Base-by-base conservation (phyloP, 2,329 filamentous ascomycete species). In the Botrytis sinoallii region DNA sequence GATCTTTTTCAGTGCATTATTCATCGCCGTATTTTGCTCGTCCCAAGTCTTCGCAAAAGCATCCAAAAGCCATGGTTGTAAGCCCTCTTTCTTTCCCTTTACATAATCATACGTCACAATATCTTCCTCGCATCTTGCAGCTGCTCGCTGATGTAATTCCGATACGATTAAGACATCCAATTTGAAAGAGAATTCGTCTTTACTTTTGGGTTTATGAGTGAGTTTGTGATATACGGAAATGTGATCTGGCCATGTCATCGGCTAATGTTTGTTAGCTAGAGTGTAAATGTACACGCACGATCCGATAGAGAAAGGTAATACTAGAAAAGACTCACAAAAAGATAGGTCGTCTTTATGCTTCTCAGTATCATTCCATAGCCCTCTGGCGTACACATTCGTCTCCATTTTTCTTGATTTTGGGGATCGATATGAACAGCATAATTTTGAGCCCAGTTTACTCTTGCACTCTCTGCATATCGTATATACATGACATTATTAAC, bases 401-500 rank as follows among this genome's bases (percentile, higher is more conserved):
- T 82, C 94, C 94, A 97, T 75, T 88, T 84, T 60, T 85, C 81
- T 73, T 85, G 85, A 76, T 95, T 86, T 44, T 83, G 81, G 0
- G 89, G 88, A 78, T 94, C 90, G 65, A 89, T 84, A 74, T 89
- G 83, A 3, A 86, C 83, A 7, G 89, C 92, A 77, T 93, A 91
- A 79, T 94, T 91, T 73, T 86, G 85, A 40, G 90, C 87, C 91
- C 93, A 97, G 79, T 94, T 93, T 46, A 95, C 88, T 52, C 95
- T 88, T 6, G 90, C 91, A 9, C 91, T 91, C 82, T 98, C 95
- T 52, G 94, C 94, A 81, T 93, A 97, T 75, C 92, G 88, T 78
- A 92, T 90, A 82, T 97, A 97, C 77, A 88, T 89, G 75, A 95
- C 90, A 78, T 97, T 97, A 81, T 97, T 97, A 67, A 97, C 92